phyloP scores from a whole-genome alignment of 495 filamentous ascomycete species.

The Penicillium canariense region DNA sequence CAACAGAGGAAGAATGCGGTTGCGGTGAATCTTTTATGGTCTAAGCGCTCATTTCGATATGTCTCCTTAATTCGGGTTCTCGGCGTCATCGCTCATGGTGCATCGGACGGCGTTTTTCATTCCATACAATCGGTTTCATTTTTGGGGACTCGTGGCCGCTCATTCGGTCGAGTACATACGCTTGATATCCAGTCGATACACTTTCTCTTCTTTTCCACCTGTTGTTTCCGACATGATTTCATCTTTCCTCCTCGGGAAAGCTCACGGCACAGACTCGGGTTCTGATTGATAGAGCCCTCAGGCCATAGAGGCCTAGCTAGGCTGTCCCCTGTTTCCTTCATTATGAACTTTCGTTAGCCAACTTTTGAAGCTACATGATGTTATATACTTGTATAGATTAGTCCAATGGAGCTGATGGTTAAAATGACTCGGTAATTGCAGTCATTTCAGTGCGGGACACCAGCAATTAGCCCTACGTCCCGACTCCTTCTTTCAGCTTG shows the following conservation, averaged over 20 bases:
- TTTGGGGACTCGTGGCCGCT: constrained; percentile 12
- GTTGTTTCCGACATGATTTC: background rate
- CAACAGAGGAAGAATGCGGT: constrained; percentile 88
- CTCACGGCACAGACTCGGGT: background rate
- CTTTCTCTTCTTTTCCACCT: constrained; percentile 15
- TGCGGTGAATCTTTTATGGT: constrained; percentile 98
- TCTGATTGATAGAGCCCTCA: constrained; percentile 12
- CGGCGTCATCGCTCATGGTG: constrained; percentile 31
- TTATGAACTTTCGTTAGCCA: background rate
- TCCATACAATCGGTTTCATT: background rate
- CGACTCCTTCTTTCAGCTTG: no score
- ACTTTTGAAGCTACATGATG: background rate
- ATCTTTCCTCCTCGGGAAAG: background rate
- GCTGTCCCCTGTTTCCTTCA: background rate
- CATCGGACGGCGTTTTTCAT: constrained; percentile 45
- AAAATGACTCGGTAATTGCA: no score
- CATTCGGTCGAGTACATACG: constrained; percentile 27
- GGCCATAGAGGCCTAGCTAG: background rate
- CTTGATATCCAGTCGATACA: constrained; percentile 39
- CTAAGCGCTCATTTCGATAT: constrained; percentile 25
- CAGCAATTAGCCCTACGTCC: no score
- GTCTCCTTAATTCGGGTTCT: constrained; percentile 17
- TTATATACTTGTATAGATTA: constrained; percentile 15
- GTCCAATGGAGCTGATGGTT: constrained; percentile 9
- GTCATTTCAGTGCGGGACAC: no score